phyloP scores from a whole-genome alignment of 2,329 filamentous ascomycete genomes.

The Penicillium thymicola region DNA sequence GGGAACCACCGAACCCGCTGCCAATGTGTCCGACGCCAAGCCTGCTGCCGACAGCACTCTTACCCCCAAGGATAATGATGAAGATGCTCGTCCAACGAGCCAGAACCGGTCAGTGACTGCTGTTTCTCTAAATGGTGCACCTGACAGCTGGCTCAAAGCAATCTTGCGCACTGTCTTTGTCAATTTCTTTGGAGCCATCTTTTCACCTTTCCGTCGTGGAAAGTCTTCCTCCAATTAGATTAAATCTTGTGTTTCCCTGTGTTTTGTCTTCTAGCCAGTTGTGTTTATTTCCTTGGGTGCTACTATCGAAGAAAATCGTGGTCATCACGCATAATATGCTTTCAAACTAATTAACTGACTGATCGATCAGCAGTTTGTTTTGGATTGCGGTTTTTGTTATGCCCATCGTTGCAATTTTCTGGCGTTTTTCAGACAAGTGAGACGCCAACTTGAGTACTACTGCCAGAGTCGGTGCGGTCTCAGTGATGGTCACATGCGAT shows the following conservation, averaged over 20 bases:
- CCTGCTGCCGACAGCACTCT: conserved; percentile 8
- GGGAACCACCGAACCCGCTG: conserved; percentile 5
- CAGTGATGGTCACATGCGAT: background rate
- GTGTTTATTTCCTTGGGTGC: conserved; percentile 12
- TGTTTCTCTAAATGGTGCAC: conserved; percentile 38
- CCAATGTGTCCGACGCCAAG: conserved; percentile 4
- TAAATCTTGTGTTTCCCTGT: background rate
- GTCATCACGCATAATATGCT: background rate
- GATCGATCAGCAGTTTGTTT: conserved; percentile 28
- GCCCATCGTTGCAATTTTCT: conserved; percentile 27
- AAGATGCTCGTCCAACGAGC: conserved; percentile 32
- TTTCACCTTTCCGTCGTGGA: conserved; percentile 38
- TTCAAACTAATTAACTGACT: background rate
- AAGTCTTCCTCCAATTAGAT: conserved; percentile 24
- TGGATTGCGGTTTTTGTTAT: conserved; percentile 31
- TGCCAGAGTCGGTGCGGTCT: background rate
- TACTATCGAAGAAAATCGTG: background rate
- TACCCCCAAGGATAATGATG: conserved; percentile 21
- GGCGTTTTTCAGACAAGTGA: background rate
- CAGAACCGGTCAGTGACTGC: conserved; percentile 40
- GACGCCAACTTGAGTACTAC: too few relatives aligned
- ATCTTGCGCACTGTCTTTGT: conserved; percentile 41
- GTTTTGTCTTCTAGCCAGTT: background rate
- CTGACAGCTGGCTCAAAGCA: conserved; percentile 41
- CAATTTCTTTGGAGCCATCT: conserved; percentile 40